Conservation (phyloP, 768 basidiomycete genomes). For the Thelephora ganbajun region DNA sequence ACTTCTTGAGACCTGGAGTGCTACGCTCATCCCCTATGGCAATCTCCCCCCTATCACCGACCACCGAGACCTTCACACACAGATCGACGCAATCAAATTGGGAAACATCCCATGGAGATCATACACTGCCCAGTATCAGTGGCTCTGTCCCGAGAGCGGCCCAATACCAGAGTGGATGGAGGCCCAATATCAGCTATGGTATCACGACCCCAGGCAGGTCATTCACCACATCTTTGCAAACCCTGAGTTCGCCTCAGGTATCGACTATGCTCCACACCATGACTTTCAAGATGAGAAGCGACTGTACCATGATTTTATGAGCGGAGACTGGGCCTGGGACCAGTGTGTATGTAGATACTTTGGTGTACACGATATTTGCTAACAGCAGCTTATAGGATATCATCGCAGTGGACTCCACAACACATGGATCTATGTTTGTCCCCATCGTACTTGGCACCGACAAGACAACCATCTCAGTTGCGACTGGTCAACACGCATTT, state of each 20-base stretch:
- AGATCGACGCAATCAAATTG: conserved; percentile 22
- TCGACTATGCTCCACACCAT: conserved; percentile 13
- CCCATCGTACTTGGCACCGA: conserved; percentile 14
- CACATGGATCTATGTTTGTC: conserved; percentile 5
- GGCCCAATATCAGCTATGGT: conserved; percentile 13
- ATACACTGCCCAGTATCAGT: conserved; percentile 17
- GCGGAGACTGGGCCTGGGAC: conserved; percentile 16
- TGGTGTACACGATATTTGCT: too few species aligned
- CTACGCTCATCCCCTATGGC: conserved; percentile 4
- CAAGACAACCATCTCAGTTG: conserved; percentile 17
- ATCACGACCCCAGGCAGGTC: conserved; percentile 6
- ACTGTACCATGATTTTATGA: conserved; percentile 11
- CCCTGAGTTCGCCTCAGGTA: conserved; percentile 10
- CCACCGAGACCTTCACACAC: conserved; percentile 17
- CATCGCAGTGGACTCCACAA: conserved; percentile 1
- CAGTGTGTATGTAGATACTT: conserved; percentile 22
- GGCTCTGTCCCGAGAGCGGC: conserved; percentile 2
- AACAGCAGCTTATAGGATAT: too few species aligned
- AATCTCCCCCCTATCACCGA: conserved; percentile 12
- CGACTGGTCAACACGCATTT: conserved; percentile 12
- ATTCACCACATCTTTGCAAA: conserved; percentile 11
- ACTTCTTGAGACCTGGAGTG: conserved; percentile 13
- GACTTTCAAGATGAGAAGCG: conserved; percentile 1
- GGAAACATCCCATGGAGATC: conserved; percentile 24
- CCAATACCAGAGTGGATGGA: conserved; percentile 17